These are phyloP conservation scores for Mycena sp. DNA, from an alignment of 1,284 basidiomycete genomes.

Conservation along the genomic window DNA sequence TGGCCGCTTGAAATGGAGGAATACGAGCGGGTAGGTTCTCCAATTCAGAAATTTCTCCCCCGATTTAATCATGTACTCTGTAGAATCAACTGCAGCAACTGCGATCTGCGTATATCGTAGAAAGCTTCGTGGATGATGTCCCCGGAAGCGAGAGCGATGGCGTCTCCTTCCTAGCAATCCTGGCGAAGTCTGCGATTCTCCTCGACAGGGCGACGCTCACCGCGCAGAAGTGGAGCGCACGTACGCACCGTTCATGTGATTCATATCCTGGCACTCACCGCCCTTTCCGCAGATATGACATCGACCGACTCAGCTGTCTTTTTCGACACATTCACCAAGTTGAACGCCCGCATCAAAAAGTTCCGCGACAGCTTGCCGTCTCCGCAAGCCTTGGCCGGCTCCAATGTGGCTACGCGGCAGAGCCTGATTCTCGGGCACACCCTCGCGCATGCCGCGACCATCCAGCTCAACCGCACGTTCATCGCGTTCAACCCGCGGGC, in stretches of 20 bases:
- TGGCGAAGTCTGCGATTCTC: slow-evolving; percentile 13
- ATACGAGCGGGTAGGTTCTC: slow-evolving; percentile 53
- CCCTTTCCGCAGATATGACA: slow-evolving; percentile 9
- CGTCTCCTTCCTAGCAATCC: slow-evolving; percentile 4
- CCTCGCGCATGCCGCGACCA: slow-evolving; percentile 13
- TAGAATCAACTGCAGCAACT: slow-evolving; percentile 9
- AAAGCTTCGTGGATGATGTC: slow-evolving; percentile 13
- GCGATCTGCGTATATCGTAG: slow-evolving; percentile 1
- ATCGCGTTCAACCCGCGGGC: slow-evolving; percentile 3
- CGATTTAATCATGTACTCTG: neutral
- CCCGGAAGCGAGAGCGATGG: neutral
- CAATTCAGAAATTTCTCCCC: neutral
- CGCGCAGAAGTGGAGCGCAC: slow-evolving; percentile 11
- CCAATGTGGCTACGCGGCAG: neutral
- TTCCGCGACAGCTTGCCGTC: slow-evolving; percentile 16
- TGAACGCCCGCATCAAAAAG: slow-evolving; percentile 19
- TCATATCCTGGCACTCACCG: neutral
- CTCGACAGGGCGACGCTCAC: slow-evolving; percentile 6
- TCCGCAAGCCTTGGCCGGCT: neutral
- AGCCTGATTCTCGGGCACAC: slow-evolving; percentile 12
- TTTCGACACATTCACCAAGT: slow-evolving; percentile 5
- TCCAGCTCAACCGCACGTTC: slow-evolving; percentile 21
- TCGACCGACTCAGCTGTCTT: slow-evolving; percentile 1
- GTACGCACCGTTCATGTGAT: too few species aligned
- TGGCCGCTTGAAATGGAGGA: slow-evolving; percentile 61